Evolutionary conservation across 108 stramenopile species (phyloP).

Genomic region (Cyclotella kingstonii): DNA sequence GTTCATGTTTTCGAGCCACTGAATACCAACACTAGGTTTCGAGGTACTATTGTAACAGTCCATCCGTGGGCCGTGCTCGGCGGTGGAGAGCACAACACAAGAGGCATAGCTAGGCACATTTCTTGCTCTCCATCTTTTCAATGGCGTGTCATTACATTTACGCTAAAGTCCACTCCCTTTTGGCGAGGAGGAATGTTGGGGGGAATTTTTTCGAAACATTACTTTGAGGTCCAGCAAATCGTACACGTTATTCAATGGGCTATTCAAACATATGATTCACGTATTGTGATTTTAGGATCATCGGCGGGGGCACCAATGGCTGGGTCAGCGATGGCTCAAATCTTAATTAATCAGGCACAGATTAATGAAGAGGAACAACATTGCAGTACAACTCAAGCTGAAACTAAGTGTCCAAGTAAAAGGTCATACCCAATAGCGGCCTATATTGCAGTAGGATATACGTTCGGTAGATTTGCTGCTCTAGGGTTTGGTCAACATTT

Average conservation of each 20-base stretch:
- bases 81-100: constrained; percentile 38
- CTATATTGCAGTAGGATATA: constrained; percentile 22
- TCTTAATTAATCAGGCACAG: not conserved
- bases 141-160: constrained; percentile 37
- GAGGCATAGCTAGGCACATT: constrained; percentile 9
- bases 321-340: constrained; percentile 8
- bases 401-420: no score
- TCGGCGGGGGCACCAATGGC: constrained; percentile 30
- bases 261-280: not conserved
- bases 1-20: constrained; percentile 24
- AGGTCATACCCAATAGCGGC: not conserved
- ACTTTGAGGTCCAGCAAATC: constrained; percentile 25
- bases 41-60: constrained; percentile 25
- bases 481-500: constrained; percentile 29
- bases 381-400: no score
- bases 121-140: not conserved
- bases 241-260: constrained; percentile 27
- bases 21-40: not conserved
- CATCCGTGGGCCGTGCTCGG: constrained; percentile 35
- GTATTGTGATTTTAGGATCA: constrained; percentile 23
- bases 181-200: constrained; percentile 20
- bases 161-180: constrained; percentile 12
- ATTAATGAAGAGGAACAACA: not conserved
- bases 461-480: constrained; percentile 26
- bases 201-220: constrained; percentile 20